Evolutionary conservation across 768 basidiomycete species (phyloP).

Genomic region (Tylopilus rubrobrunneus): DNA sequence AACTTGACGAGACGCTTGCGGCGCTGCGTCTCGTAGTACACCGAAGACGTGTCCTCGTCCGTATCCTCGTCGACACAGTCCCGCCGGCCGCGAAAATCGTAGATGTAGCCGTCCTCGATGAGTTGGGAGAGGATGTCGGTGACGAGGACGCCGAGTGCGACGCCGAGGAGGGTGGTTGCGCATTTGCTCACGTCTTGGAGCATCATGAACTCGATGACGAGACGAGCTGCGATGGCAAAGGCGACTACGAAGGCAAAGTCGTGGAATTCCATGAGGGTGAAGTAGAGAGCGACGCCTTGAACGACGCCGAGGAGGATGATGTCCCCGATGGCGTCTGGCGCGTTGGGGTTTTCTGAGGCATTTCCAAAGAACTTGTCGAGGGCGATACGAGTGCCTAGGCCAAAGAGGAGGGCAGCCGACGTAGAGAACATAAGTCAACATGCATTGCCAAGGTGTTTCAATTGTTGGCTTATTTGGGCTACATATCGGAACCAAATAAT

Average conservation of each 20-base stretch:
- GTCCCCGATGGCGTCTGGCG: constrained; percentile 44
- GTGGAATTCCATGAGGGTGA: constrained; percentile 52
- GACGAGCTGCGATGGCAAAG: constrained; percentile 55
- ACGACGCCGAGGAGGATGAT: constrained; percentile 66
- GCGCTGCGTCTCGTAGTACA: constrained; percentile 18
- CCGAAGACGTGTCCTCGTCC: not conserved
- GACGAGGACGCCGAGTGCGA: constrained; percentile 63
- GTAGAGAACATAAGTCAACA: constrained; percentile 44
- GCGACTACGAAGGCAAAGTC: constrained; percentile 54
- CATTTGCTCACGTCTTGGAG: constrained; percentile 51
- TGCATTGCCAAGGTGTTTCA: constrained; percentile 11
- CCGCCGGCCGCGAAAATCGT: constrained; percentile 19
- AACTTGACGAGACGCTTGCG: constrained; percentile 47
- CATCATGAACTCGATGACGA: constrained; percentile 58
- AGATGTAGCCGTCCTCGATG: constrained; percentile 46
- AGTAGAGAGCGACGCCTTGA: constrained; percentile 74
- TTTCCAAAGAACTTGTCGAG: constrained; percentile 54
- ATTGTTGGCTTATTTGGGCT: constrained; percentile 19
- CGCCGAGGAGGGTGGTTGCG: constrained; percentile 60
- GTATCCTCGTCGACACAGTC: constrained; percentile 14
- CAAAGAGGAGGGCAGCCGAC: constrained; percentile 67
- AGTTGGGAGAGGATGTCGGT: constrained; percentile 70
- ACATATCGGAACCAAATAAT: constrained; percentile 7
- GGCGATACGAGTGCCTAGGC: constrained; percentile 69
- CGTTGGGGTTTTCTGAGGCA: constrained; percentile 29